These are phyloP conservation scores for Podospora appendiculata DNA, from an alignment of 495 filamentous ascomycete species.

Conservation along the genomic window DNA sequence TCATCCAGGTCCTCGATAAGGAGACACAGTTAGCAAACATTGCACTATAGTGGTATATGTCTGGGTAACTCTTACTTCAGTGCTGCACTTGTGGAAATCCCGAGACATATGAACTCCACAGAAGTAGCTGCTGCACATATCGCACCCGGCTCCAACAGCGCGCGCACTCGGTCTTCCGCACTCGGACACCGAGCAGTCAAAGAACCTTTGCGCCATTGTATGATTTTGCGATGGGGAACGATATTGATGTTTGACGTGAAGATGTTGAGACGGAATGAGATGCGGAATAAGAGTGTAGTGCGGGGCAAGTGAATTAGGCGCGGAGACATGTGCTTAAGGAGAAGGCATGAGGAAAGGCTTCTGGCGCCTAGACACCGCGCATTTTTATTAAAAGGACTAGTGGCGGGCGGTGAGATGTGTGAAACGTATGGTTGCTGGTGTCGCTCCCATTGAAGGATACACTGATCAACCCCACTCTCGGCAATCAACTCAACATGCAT, in stretches of 20 bases:
- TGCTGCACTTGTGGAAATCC: not conserved
- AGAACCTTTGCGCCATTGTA: conserved; percentile 1
- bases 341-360: not conserved
- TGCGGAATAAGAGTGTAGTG: not conserved
- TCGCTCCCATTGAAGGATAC: not conserved
- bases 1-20: not conserved
- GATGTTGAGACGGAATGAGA: not conserved
- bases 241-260: not conserved
- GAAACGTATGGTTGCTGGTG: not conserved
- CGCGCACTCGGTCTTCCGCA: conserved; percentile 1
- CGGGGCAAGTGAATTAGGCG: not conserved
- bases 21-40: not conserved
- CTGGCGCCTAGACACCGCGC: not conserved
- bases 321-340: not conserved
- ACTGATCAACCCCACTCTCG: not conserved
- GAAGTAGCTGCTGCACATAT: not conserved
- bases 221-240: not conserved
- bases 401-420: not conserved
- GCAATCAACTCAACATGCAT: not conserved
- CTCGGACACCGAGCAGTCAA: not conserved
- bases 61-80: not conserved
- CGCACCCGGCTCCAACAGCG: not conserved
- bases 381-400: not conserved
- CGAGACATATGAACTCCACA: not conserved
- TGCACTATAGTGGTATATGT: not conserved